Base-by-base conservation (phyloP, 2,329 filamentous ascomycete genomes). In the Cryphonectria japonica region DNA sequence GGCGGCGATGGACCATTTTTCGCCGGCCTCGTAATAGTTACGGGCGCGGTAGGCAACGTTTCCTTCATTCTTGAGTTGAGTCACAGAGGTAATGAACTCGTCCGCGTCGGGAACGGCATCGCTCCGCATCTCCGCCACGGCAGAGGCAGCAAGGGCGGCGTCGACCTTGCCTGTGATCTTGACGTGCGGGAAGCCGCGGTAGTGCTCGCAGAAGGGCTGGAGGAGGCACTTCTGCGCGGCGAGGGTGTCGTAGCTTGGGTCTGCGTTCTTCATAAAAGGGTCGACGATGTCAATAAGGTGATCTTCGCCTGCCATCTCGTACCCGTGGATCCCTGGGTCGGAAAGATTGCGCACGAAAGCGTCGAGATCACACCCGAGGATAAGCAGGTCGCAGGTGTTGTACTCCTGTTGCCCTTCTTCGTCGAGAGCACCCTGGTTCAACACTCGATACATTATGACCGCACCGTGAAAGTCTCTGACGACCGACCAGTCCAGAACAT, bases 281-380 rank as follows among this genome's bases (percentile, higher is more conserved):
- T 70, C 61, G 60, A 70, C 64, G n/a, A 72, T 50, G 46, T 8
- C 41, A 26, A 46, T 65, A 26, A 66, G 22, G 19, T 41, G 39
- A 22, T 70, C 50, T 8, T 2, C 26, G 11, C 13, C 14, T 22
- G 32, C 8, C 61, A 64, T 2, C 32, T 52, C 54, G 29, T 50
- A 22, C 46, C 46, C 63, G 9, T 54, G 29, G 26, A 64, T 8
- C 4, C 16, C 61, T 6, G 59, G 41, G 11, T 50, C 41, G 3
- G 52, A 65, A 13, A 72, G 32, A 4, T 46, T 60, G 6, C 62
- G 39, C 39, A 66, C 66, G 39, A 72, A 67, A 3, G 61, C 59
- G 6, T 39, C 64, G 26, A 70, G 70, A 39, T 72, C 68, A n/a
- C 64, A 64, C 9, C 54, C 50, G 2, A 65, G 68, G 52, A 72